These are phyloP conservation scores for Fomes fomentarius DNA, from an alignment of 1,284 basidiomycete species.

Conservation along the genomic window DNA sequence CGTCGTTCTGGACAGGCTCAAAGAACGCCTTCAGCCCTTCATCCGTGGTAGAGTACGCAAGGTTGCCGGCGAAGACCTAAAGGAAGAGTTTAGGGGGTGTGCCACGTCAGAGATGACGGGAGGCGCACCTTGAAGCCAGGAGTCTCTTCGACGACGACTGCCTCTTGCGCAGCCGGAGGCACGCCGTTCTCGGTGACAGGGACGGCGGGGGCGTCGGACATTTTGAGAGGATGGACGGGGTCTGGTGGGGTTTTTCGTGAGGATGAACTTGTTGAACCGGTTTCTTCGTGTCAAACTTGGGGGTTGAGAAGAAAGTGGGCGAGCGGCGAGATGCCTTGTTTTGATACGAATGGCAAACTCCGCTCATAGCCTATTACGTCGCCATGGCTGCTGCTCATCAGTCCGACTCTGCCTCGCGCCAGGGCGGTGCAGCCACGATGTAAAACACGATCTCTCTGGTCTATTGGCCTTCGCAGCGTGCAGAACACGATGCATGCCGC, in stretches of 20 bases:
- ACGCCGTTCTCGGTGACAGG: slow-evolving; percentile 77
- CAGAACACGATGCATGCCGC: slow-evolving; percentile 3
- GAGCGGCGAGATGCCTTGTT: slow-evolving; percentile 36
- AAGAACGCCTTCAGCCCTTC: slow-evolving; percentile 90
- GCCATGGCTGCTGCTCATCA: slow-evolving; percentile 33
- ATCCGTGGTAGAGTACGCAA: slow-evolving; percentile 87
- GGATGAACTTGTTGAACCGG: slow-evolving; percentile 77
- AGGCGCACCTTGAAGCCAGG: slow-evolving; percentile 71
- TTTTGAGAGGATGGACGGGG: slow-evolving; percentile 47
- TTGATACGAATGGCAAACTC: slow-evolving; percentile 37
- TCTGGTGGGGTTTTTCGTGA: slow-evolving; percentile 52
- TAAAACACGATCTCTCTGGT: slow-evolving; percentile 13
- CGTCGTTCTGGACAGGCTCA: slow-evolving; percentile 78
- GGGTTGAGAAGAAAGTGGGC: slow-evolving; percentile 61
- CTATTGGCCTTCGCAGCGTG: slow-evolving; percentile 4
- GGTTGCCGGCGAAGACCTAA: slow-evolving; percentile 87
- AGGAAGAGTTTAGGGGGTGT: slow-evolving; percentile 24
- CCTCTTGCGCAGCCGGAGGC: slow-evolving; percentile 73
- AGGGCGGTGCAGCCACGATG: slow-evolving; percentile 17
- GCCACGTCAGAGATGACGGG: slow-evolving; percentile 33
- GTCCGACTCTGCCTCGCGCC: slow-evolving; percentile 8
- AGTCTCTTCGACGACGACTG: slow-evolving; percentile 62
- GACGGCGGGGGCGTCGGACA: slow-evolving; percentile 87
- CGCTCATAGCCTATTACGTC: slow-evolving; percentile 37
- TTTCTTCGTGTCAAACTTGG: slow-evolving; percentile 80